Base-by-base conservation (phyloP, 1,139 yeast species). In the Chernovozyma aurita region DNA sequence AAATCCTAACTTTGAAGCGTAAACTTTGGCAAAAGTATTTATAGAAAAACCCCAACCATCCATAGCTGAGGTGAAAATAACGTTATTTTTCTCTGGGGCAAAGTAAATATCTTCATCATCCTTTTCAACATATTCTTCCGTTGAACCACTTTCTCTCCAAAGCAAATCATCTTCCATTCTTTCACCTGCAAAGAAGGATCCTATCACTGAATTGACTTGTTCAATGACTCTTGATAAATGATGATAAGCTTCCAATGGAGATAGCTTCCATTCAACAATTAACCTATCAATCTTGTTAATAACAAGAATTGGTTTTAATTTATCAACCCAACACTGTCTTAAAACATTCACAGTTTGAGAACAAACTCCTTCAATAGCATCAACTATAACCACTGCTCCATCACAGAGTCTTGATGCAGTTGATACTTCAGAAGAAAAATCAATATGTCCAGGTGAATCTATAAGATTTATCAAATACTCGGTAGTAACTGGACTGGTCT, bases 21-120 rank as follows among this genome's bases (percentile, higher is more conserved):
- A 87, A 28, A 94, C 79, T 40, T 85, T 80, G 4, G 97, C 86
- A 61, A 92, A 85, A 42, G 94, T 95, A 40, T 85, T 78, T 28
- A 94, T 70, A 35, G 88, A 85, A 59, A 94, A 94, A 1, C 97
- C 98, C 98, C 98, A 94, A 4, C 97, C 97, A 59, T 92, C 98
- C 18, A 85, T 70, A 0, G 98, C 98, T 29, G 95, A 83, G 1
- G 96, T 90, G 64, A 94, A 92, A 1, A 94, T 80, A 5, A 94
- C 97, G 54, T 94, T 94, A 55, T 90, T 88, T 51, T 77, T 75
- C 37, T 85, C 88, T 0, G 99, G 98, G 9, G 87, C 75, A 47
- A 94, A 94, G 54, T 94, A 94, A 28, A 92, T 63, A 48, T 84
- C 94, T 32, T 83, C 78, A 55, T 92, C 97, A 46, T 81, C 85